Evolutionary conservation across 345 rosid genomes (phyloP).

Genomic region (Moricandia moricandioides): DNA sequence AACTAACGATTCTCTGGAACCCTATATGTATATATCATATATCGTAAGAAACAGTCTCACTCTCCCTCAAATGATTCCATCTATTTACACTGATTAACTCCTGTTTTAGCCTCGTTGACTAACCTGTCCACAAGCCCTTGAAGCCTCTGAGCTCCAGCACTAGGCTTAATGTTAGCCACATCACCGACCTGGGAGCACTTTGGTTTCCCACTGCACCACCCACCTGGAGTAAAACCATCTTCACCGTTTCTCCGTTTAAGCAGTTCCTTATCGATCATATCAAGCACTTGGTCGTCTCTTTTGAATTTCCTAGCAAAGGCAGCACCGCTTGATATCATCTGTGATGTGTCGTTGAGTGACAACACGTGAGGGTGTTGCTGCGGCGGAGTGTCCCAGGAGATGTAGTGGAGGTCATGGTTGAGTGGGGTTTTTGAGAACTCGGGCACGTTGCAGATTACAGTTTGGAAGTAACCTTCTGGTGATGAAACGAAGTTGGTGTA

Average conservation of each 20-base stretch:
- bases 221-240: constrained; percentile 83
- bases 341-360: constrained; percentile 60
- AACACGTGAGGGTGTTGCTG: constrained; percentile 85
- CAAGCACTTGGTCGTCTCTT: constrained; percentile 53
- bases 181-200: constrained; percentile 69
- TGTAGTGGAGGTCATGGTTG: constrained; percentile 92
- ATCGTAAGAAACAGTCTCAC: constrained; percentile 22
- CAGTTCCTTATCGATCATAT: constrained; percentile 66
- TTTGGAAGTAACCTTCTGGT: constrained; percentile 96
- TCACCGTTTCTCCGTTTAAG: constrained; percentile 48
- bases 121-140: constrained; percentile 56
- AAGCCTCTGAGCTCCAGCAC: constrained; percentile 73
- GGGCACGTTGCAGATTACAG: constrained; percentile 87
- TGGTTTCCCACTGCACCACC: constrained; percentile 83
- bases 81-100: constrained; percentile 76
- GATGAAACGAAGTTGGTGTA: constrained; percentile 94
- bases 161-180: constrained; percentile 59
- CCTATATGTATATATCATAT: constrained; percentile 24
- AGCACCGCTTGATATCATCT: constrained; percentile 74
- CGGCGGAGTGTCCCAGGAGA: constrained; percentile 95
- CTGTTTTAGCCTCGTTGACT: constrained; percentile 42
- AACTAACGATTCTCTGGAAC: constrained; percentile 23
- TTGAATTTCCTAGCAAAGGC: constrained; percentile 90
- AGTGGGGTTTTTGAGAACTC: constrained; percentile 65
- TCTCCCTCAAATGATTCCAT: constrained; percentile 8